These are phyloP conservation scores for Phlyctochytrium arcticum DNA, from an alignment of 192 early-diverging fungal species.

Conservation along the genomic window DNA sequence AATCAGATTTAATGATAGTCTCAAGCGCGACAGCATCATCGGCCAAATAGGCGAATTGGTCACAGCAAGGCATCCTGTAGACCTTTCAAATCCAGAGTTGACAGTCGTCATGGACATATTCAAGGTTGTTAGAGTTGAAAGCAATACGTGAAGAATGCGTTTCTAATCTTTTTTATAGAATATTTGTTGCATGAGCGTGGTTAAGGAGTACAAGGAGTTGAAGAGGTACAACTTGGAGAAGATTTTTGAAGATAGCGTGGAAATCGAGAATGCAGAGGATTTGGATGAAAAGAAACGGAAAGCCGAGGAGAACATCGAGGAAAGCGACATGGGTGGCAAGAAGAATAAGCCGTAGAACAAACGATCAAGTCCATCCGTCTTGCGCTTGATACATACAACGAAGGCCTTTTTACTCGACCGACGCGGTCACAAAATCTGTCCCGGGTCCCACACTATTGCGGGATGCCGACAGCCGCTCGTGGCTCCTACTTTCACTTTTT, in stretches of 20 bases:
- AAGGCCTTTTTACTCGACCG: too few species aligned
- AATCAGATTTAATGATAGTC: constrained; percentile 24
- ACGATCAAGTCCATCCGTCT: too few species aligned
- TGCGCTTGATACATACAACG: too few species aligned
- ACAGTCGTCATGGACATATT: constrained; percentile 41
- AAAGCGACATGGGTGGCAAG: too few species aligned
- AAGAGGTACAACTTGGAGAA: constrained; percentile 44
- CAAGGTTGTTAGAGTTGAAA: constrained; percentile 21
- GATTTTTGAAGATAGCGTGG: constrained; percentile 9
- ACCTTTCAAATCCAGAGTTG: constrained; percentile 34
- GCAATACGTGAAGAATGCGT: not conserved
- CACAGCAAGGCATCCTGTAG: constrained; percentile 29
- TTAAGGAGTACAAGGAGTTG: constrained; percentile 30
- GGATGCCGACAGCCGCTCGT: too few species aligned
- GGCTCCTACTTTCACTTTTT: too few species aligned
- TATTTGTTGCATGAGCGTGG: constrained; percentile 42
- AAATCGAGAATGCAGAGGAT: not conserved
- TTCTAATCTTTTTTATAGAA: constrained; percentile 9
- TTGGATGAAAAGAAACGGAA: too few species aligned
- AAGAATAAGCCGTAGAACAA: too few species aligned
- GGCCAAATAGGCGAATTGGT: constrained; percentile 30
- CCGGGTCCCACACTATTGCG: too few species aligned
- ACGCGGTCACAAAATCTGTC: too few species aligned
- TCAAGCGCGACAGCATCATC: constrained; percentile 36
- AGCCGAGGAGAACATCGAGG: too few species aligned